Base-by-base conservation (phyloP, 768 basidiomycete species). In the Russula earlei region DNA sequence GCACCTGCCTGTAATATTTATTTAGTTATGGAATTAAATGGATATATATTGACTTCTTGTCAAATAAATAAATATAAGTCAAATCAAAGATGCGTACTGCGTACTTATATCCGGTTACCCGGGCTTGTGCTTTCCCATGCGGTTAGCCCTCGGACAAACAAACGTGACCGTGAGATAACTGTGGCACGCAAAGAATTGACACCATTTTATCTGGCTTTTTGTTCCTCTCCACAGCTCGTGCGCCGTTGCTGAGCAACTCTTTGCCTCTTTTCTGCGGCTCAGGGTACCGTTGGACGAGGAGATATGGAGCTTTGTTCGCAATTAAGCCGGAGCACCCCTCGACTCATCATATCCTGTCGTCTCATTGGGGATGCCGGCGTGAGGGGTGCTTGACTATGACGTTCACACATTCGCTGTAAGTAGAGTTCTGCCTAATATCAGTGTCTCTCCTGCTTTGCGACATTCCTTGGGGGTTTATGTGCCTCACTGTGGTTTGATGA, bases 271-370 rank as follows among this genome's bases (percentile, higher is more conserved):
- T 24, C 5, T 17, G 33, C 12, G 71, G 73, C 74, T 66, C 65
- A 59, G 80, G 84, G 84, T 85, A 85, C 68, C 34, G 58, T 65
- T 70, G 68, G 73, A 52, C 52, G 64, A 65, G 72, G 80, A 73
- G 57, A 77, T 73, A 80, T 59, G 49, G 63, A 69, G 37, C 52
- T 62, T 37, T 48, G 83, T 75, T 77, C 74, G 72, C 84, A 84
- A 84, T 84, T 86, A 86, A 86, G 84, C 84, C 84, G 84, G 83
- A 85, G 83, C 79, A 68, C 71, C 72, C 75, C 71, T 75, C 67
- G 77, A 71, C 70, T 63, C 63, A 15, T 36, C 56, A 67, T 68
- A n/a, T 60, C 66, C 66, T 67, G 67, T 68, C 72, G 66, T 64
- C 64, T 53, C 66, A 67, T 68, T 29, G 25, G 20, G 36, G 38